Percentiles rank a stretch among this genome's conserved stretches.
These are phyloP conservation scores for Hymenoscyphus fraxineus DNA, from an alignment of 2,329 filamentous ascomycete genomes.

Conservation along the genomic window DNA sequence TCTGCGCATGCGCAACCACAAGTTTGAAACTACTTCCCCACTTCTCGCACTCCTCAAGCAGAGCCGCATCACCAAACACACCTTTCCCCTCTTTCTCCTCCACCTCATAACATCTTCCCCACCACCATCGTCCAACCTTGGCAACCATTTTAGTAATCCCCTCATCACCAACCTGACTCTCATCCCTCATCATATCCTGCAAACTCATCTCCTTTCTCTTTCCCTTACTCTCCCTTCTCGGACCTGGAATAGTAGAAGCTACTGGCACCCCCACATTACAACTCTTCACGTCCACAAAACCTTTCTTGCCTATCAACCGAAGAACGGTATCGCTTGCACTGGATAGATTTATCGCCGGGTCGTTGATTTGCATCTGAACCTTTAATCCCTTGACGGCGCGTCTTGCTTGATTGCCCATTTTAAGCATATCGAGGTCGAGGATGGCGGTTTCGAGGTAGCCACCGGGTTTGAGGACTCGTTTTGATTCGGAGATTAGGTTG, in stretches of 20 bases:
- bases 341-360: slow-evolving; percentile 57
- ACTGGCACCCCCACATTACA: slow-evolving; percentile 77
- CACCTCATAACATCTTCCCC: slow-evolving; percentile 84
- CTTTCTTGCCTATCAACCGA: slow-evolving; percentile 62
- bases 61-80: slow-evolving; percentile 73
- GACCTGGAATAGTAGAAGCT: slow-evolving; percentile 46
- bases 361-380: slow-evolving; percentile 60
- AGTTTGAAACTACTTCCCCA: slow-evolving; percentile 84
- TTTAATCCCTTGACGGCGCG: slow-evolving; percentile 68
- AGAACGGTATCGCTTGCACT: slow-evolving; percentile 60
- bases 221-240: slow-evolving; percentile 24
- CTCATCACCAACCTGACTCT: slow-evolving; percentile 69
- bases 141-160: slow-evolving; percentile 90
- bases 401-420: slow-evolving; percentile 71
- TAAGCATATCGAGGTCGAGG: slow-evolving; percentile 75
- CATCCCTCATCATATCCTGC: slow-evolving; percentile 69
- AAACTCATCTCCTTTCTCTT: slow-evolving; percentile 50
- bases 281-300: slow-evolving; percentile 69
- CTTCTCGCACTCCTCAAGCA: slow-evolving; percentile 82
- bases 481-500: slow-evolving; percentile 69
- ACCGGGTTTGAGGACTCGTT: slow-evolving; percentile 72
- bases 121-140: slow-evolving; percentile 94
- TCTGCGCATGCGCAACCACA: slow-evolving; percentile 73
- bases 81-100: slow-evolving; percentile 41
- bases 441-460: slow-evolving; percentile 77